Conservation (phyloP, 2,329 filamentous ascomycete genomes). For the Aspergillus proliferans region DNA sequence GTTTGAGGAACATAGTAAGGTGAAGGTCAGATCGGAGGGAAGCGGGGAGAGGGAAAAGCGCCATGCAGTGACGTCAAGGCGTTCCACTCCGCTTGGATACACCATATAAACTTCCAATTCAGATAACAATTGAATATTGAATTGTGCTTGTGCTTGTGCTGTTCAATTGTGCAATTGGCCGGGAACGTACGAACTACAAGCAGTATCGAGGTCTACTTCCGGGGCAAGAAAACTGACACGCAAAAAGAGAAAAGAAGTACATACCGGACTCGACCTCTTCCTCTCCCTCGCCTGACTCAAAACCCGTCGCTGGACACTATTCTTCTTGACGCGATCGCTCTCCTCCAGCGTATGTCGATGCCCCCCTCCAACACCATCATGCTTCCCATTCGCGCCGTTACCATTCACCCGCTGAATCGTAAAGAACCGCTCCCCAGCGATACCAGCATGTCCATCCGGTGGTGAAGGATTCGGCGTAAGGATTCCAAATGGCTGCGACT, state of each 20-base stretch:
- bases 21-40: background rate
- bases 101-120: background rate
- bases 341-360: constrained; percentile 68
- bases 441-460: constrained; percentile 42
- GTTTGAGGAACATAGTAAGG: background rate
- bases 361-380: constrained; percentile 62
- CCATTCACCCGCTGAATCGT: constrained; percentile 74
- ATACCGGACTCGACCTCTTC: constrained; percentile 51
- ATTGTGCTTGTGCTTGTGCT: background rate
- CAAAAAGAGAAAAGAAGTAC: constrained; percentile 18
- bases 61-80: constrained; percentile 13
- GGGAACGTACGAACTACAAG: background rate
- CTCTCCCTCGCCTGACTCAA: constrained; percentile 60
- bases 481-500: constrained; percentile 36
- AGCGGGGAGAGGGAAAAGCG: constrained; percentile 1
- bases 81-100: constrained; percentile 11
- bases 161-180: background rate
- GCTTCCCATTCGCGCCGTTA: constrained; percentile 66
- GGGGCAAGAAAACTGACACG: constrained; percentile 9
- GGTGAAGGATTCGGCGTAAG: constrained; percentile 36
- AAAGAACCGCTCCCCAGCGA: constrained; percentile 55
- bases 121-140: background rate
- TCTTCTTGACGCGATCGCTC: constrained; percentile 76
- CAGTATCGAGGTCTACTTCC: background rate
- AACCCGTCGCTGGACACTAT: constrained; percentile 63